Conservation (phyloP, 768 basidiomycete species). For the Xerocomus spinulosus region DNA sequence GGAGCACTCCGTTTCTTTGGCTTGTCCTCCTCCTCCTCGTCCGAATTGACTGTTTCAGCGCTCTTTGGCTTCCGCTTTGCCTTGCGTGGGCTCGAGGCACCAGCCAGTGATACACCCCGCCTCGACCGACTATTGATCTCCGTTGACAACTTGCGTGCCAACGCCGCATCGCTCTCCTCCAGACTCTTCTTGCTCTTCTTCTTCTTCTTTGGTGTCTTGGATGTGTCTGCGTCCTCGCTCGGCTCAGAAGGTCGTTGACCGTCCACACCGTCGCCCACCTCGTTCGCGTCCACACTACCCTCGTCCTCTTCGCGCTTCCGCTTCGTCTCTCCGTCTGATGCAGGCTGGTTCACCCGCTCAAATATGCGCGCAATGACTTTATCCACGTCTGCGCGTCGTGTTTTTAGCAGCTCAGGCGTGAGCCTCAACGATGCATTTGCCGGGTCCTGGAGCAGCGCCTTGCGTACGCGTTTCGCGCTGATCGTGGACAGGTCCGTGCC, state of each 20-base stretch:
- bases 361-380: slow-evolving; percentile 62
- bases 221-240: slow-evolving; percentile 14
- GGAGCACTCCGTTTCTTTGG: slow-evolving; percentile 50
- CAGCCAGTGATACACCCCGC: slow-evolving; percentile 38
- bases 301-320: slow-evolving; percentile 18
- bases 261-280: slow-evolving; percentile 20
- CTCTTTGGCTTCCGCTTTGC: slow-evolving; percentile 45
- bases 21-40: slow-evolving; percentile 48
- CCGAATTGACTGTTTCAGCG: slow-evolving; percentile 44
- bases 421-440: slow-evolving; percentile 39
- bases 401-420: slow-evolving; percentile 57
- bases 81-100: slow-evolving; percentile 40
- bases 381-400: slow-evolving; percentile 66
- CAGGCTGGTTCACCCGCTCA: slow-evolving; percentile 46
- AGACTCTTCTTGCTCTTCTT: slow-evolving; percentile 40
- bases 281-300: not conserved
- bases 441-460: slow-evolving; percentile 51
- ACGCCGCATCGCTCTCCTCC: slow-evolving; percentile 62
- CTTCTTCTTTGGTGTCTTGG: slow-evolving; percentile 40
- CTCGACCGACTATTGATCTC: slow-evolving; percentile 64
- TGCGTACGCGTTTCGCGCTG: slow-evolving; percentile 86
- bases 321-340: slow-evolving; percentile 22
- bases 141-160: slow-evolving; percentile 65
- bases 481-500: slow-evolving; percentile 74
- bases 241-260: slow-evolving; percentile 9